Evolutionary conservation across 805 yeast genomes (phyloP), one percentile per base, ranked within the genome.

Genomic region (Candida anglica): DNA sequence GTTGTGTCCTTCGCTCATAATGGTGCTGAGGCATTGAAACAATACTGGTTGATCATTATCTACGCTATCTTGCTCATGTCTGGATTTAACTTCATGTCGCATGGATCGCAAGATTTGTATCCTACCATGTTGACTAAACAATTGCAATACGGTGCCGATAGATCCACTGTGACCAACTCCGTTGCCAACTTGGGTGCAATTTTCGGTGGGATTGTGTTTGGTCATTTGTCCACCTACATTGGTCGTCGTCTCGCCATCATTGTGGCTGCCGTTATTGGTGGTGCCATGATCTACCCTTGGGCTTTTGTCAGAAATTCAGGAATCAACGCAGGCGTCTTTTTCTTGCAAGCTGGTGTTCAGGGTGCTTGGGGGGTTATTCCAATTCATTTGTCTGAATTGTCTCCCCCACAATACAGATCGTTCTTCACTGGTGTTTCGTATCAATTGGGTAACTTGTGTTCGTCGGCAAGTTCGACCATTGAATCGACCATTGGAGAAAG

Each of bases 341-440:
- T 75, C 58, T 55, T 78, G 39, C 84, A 77, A 50, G 73, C 73
- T 49, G 74, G 71, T 40, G 83, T 79, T 34, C 83, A 77, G 58
- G 85, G 85, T 47, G 77, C 79, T 18, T 79, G 82, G 80, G 85
- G 85, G 46, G 78, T 77, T 27, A 64, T 73, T 35, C 85, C 85
- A 34, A 66, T 77, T 38, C 81, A 78, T 53, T 58, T 79, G 34
- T 64, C 77, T 3, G 83, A 77, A 55, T 63, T 79, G 41, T 68
- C 81, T 27, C 80, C 80, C 37, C 79, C 81, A 15, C 76, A 74
- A 39, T 77, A 73, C 59, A 68, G 80, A 55, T 68, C 85, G 6
- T 75, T 80, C 39, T 74, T 77, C 33, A 71, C 75, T 27, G 86
- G 86, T 51, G 68, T 71, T 21, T 65, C 81, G 15, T 80, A 80